Evolutionary conservation across 1,284 basidiomycete species (phyloP).

Genomic region (Leccinum brunneo-olivaceum): DNA sequence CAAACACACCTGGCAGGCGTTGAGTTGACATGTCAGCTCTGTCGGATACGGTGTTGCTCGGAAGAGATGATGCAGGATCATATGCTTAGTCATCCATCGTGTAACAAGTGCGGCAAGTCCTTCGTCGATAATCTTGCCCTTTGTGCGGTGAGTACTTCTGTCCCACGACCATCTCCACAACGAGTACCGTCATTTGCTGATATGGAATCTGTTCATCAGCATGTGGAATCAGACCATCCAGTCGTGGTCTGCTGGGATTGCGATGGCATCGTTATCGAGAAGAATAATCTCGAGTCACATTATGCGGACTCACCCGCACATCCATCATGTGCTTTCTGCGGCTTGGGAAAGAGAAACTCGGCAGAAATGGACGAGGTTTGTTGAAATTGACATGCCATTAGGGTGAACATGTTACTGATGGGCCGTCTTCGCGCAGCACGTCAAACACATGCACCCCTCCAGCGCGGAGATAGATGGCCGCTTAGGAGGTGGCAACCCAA

Average conservation of each 20-base stretch:
- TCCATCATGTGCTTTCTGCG: slow-evolving; percentile 21
- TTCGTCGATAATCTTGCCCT: slow-evolving; percentile 21
- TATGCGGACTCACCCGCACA: slow-evolving; percentile 25
- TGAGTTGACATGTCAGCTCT: slow-evolving; percentile 17
- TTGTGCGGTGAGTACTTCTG: slow-evolving; percentile 17
- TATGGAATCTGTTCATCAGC: slow-evolving; percentile 9
- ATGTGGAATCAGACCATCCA: slow-evolving; percentile 20
- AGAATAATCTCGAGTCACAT: slow-evolving; percentile 16
- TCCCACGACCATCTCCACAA: background rate
- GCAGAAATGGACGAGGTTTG: slow-evolving; percentile 21
- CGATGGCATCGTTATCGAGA: slow-evolving; percentile 22
- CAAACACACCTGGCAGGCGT: slow-evolving; percentile 16
- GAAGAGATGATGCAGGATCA: slow-evolving; percentile 25
- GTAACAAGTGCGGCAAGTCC: slow-evolving; percentile 16
- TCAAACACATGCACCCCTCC: slow-evolving; percentile 14
- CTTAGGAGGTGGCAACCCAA: background rate
- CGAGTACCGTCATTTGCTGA: background rate
- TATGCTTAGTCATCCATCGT: slow-evolving; percentile 22
- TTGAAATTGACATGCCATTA: background rate
- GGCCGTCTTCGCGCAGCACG: slow-evolving; percentile 12
- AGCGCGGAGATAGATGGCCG: slow-evolving; percentile 6
- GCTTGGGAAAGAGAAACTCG: slow-evolving; percentile 13
- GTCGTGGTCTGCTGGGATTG: slow-evolving; percentile 28
- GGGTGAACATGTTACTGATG: slow-evolving; percentile 6
- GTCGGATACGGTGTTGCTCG: slow-evolving; percentile 21